These are phyloP conservation scores for Ascodesmis nigricans DNA, from an alignment of 495 filamentous ascomycete genomes.

Conservation along the genomic window DNA sequence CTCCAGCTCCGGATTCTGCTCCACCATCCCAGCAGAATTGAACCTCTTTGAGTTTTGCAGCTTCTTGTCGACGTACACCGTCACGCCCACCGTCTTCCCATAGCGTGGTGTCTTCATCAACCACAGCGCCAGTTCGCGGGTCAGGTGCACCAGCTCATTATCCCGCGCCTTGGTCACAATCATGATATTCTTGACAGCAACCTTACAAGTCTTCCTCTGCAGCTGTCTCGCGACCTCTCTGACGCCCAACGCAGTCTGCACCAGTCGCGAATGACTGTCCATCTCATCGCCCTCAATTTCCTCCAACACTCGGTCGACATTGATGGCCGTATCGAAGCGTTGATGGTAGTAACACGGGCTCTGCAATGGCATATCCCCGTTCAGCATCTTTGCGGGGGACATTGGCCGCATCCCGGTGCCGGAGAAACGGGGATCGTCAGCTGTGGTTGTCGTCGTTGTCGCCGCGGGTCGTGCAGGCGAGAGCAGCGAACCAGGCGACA, in stretches of 20 bases:
- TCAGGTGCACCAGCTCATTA: slow-evolving; percentile 65
- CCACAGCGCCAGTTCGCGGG: slow-evolving; percentile 68
- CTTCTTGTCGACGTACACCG: slow-evolving; percentile 66
- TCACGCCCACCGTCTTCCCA: slow-evolving; percentile 9
- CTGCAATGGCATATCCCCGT: slow-evolving; percentile 32
- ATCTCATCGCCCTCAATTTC: slow-evolving; percentile 78
- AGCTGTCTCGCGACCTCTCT: slow-evolving; percentile 87
- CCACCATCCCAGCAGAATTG: slow-evolving; percentile 46
- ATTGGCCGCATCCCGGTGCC: slow-evolving; percentile 25
- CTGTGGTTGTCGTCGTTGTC: slow-evolving; percentile 23
- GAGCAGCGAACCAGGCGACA: not conserved
- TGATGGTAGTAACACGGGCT: slow-evolving; percentile 96
- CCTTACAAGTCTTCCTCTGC: slow-evolving; percentile 40
- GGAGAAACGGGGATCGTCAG: slow-evolving; percentile 27
- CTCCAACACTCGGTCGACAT: slow-evolving; percentile 84
- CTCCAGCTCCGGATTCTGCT: slow-evolving; percentile 26
- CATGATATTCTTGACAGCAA: slow-evolving; percentile 77
- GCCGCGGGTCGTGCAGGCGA: slow-evolving; percentile 5
- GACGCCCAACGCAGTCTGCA: slow-evolving; percentile 86
- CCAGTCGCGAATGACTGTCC: slow-evolving; percentile 73
- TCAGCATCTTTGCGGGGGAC: slow-evolving; percentile 14
- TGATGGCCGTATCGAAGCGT: slow-evolving; percentile 84
- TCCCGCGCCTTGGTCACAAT: slow-evolving; percentile 92
- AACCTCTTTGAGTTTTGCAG: slow-evolving; percentile 72
- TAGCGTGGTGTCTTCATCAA: slow-evolving; percentile 46